Conservation (phyloP, 345 rosid genomes). For the Bretschneidera sinensis region DNA sequence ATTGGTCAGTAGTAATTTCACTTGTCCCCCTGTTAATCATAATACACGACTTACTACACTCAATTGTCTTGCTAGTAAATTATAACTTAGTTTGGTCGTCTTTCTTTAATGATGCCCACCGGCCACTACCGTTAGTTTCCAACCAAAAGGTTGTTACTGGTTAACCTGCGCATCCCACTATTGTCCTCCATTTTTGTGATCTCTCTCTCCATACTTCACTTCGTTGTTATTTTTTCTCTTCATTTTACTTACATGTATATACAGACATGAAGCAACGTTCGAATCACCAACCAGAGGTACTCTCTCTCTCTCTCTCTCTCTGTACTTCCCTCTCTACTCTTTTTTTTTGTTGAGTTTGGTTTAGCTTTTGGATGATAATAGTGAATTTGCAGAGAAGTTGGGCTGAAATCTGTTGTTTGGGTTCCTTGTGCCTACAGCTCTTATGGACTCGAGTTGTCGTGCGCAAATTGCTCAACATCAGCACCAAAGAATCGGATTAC, state of each 20-base stretch:
- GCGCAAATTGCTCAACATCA: constrained; percentile 82
- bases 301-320: not conserved
- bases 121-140: constrained; percentile 1
- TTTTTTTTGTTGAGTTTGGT: not conserved
- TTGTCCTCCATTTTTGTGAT: not conserved
- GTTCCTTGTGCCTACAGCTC: constrained; percentile 73
- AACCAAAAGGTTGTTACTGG: no score
- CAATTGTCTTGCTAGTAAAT: no score
- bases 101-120: not conserved
- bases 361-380: constrained; percentile 18
- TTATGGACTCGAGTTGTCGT: constrained; percentile 76
- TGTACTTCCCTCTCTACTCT: not conserved
- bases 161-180: not conserved
- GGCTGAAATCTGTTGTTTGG: constrained; percentile 78
- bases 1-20: no score
- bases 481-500: constrained; percentile 57
- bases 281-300: constrained; percentile 42
- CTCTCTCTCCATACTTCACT: not conserved
- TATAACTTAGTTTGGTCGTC: no score
- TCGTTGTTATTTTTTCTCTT: not conserved
- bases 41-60: no score
- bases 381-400: constrained; percentile 56
- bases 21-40: no score
- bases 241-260: not conserved
- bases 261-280: constrained; percentile 36